phyloP scores from a whole-genome alignment of 2,329 filamentous ascomycete genomes.

The Aureobasidium vineae region DNA sequence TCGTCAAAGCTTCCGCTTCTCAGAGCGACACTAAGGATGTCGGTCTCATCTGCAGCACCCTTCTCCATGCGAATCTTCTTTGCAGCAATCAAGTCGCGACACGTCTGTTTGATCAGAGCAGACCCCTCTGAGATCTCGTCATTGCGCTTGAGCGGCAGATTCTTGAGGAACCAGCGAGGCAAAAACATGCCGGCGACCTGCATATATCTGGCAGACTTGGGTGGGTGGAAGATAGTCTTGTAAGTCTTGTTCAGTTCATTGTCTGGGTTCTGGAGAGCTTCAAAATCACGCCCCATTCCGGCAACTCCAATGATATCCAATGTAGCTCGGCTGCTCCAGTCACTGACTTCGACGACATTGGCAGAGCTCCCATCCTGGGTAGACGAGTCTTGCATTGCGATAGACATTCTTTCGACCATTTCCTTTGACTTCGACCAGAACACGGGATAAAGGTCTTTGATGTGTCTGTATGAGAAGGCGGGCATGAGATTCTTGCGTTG shows the following conservation, averaged over 20 bases:
- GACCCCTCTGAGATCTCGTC: conserved; percentile 59
- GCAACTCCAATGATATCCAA: conserved; percentile 60
- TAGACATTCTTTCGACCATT: conserved; percentile 38
- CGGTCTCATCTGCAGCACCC: conserved; percentile 55
- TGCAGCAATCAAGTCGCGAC: conserved; percentile 64
- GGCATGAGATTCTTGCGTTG: conserved; percentile 51
- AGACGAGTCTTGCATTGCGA: conserved; percentile 36
- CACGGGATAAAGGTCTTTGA: conserved; percentile 51
- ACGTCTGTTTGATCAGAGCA: conserved; percentile 61
- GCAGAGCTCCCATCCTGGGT: conserved; percentile 35
- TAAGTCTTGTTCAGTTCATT: conserved; percentile 56
- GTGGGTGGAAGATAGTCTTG: conserved; percentile 50
- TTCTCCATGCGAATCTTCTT: conserved; percentile 62
- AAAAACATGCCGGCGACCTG: conserved; percentile 58
- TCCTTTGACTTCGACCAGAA: conserved; percentile 53
- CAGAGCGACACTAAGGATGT: conserved; percentile 79
- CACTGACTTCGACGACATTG: conserved; percentile 45
- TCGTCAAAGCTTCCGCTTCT: conserved; percentile 73
- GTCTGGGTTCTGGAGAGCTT: conserved; percentile 50
- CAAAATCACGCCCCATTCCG: conserved; percentile 58
- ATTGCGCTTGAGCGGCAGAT: conserved; percentile 70
- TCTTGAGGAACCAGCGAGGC: conserved; percentile 59
- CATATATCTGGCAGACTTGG: conserved; percentile 54
- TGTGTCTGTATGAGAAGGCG: conserved; percentile 51
- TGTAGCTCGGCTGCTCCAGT: conserved; percentile 53